These are phyloP conservation scores for Populus trichocarpa DNA, from an alignment of 441 rosid species.

Conservation along the genomic window DNA sequence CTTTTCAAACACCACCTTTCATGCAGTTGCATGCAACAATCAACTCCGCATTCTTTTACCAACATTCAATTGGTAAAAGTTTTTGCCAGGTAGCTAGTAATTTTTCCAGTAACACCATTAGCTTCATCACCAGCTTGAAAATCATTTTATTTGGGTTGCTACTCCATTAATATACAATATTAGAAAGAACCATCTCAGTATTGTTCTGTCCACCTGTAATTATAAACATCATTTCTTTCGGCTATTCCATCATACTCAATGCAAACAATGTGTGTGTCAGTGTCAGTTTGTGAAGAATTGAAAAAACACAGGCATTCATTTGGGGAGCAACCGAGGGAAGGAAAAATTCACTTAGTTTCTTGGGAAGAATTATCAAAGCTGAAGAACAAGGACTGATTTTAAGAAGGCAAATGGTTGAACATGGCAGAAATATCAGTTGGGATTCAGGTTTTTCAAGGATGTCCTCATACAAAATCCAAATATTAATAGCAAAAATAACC, in stretches of 20 bases:
- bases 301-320: too few relatives aligned
- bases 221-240: too few relatives aligned
- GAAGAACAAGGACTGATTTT: too few relatives aligned
- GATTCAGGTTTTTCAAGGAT: too few relatives aligned
- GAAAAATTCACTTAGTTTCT: neutral
- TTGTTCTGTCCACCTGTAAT: neutral
- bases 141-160: neutral
- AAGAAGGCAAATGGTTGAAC: too few relatives aligned
- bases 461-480: neutral
- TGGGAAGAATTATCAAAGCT: too few relatives aligned
- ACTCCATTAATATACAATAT: neutral
- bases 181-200: neutral
- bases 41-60: neutral
- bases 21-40: neutral
- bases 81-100: neutral
- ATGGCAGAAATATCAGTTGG: too few relatives aligned
- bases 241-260: neutral
- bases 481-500: neutral
- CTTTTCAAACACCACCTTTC: neutral
- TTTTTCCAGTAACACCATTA: neutral
- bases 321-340: too few relatives aligned
- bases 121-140: neutral
- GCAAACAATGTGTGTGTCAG: neutral
- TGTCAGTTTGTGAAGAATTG: too few relatives aligned
- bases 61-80: neutral